Evolutionary conservation across 257 asterid genomes (phyloP), one percentile per base, ranked within the genome.

Genomic region (Ballota nigra): DNA sequence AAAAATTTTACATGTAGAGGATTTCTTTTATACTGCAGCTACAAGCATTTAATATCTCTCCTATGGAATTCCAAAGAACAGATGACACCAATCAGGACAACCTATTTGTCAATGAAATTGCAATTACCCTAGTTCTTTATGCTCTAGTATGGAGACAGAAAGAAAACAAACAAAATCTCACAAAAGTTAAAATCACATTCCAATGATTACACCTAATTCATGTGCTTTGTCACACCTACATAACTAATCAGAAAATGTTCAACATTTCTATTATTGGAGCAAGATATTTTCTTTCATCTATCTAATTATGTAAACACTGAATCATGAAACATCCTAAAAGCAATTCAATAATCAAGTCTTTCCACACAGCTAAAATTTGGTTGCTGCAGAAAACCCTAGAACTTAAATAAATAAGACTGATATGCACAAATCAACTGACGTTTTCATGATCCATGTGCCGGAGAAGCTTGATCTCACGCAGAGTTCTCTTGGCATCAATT

Each of bases 391-490:
- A 49, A 6, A 38, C 41, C 51, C 40, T 28, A 12, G 24, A 4
- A 7, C 20, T 5, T 18, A 22, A 68, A 33, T 19, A 52, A 67
- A 12, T 4, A 40, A 55, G 3, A 56, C 18, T n/a, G 12, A 73
- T 8, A 72, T 29, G 7, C 20, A 63, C 9, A 68, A 74, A 51
- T 33, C 29, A 31, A 88, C 99, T 79, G 53, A 94, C 99, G 73
- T 94, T 94, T 78, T 94, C 99, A 81, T 94, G 99, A 88, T 94
- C 99, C 99, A 94, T 91, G 77, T 94, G 99, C 5, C 99, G 90
- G 56, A 94, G 97, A 71, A 94, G 97, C 87, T 94, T 94, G 88
- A 94, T 94, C 89, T 94, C 97, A 55, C 99, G 97, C 83, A 94
- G 85, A 66, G 99, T 94, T 85, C 99, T 89, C 91, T 94, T 94